A percentile compares a stretch with the other conserved stretches of the same genome.
These are phyloP conservation scores for Capronia epimyces DNA, from an alignment of 2,329 filamentous ascomycete species.

Conservation along the genomic window DNA sequence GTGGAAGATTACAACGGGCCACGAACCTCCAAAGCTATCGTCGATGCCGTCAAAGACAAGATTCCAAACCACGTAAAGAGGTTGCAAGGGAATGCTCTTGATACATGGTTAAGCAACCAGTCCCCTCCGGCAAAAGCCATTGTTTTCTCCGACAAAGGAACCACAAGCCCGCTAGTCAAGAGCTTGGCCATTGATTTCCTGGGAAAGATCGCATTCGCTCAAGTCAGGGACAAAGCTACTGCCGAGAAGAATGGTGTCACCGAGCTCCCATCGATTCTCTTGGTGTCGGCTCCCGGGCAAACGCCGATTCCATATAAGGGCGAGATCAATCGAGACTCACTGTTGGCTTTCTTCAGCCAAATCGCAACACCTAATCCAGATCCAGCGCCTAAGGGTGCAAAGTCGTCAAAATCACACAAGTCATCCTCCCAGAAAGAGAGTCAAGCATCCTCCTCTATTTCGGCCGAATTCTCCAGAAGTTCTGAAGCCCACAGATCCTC, in stretches of 20 bases:
- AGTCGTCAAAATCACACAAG: constrained; percentile 31
- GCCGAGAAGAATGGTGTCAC: constrained; percentile 67
- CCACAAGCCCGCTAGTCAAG: constrained; percentile 74
- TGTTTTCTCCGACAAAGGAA: constrained; percentile 88
- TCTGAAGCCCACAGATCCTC: constrained; percentile 49
- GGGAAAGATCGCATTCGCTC: constrained; percentile 70
- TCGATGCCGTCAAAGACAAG: constrained; percentile 75
- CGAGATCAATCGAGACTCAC: constrained; percentile 74
- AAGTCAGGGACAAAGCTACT: constrained; percentile 76
- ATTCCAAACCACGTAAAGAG: constrained; percentile 89
- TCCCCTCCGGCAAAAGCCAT: constrained; percentile 75
- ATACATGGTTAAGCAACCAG: constrained; percentile 63
- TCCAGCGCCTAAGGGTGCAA: constrained; percentile 48
- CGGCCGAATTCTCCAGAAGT: constrained; percentile 47
- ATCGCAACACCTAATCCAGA: constrained; percentile 74
- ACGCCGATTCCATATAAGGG: constrained; percentile 71
- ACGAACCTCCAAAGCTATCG: constrained; percentile 77
- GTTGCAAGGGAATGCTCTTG: constrained; percentile 71
- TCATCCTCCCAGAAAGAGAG: constrained; percentile 30
- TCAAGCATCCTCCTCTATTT: constrained; percentile 41
- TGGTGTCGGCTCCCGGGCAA: constrained; percentile 66
- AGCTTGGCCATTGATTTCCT: constrained; percentile 87
- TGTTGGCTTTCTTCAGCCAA: constrained; percentile 78
- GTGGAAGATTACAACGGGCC: constrained; percentile 88
- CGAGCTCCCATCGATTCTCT: constrained; percentile 72